phyloP scores from a whole-genome alignment of 352 stramenopile genomes.

The Thalassiosira livingstoniorum region DNA sequence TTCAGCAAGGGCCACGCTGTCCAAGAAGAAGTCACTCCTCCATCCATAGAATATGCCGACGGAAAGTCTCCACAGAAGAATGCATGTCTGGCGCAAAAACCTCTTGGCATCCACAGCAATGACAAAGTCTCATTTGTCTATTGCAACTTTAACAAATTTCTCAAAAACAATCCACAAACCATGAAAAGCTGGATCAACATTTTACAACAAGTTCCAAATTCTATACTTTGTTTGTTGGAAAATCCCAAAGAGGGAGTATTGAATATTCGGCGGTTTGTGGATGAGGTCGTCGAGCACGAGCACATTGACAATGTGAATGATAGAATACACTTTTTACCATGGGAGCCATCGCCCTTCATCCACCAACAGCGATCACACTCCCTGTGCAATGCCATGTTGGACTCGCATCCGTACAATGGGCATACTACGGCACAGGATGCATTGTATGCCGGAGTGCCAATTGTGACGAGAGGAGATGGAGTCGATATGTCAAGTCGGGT shows the following conservation, averaged over 20 bases:
- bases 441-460: conserved; percentile 78
- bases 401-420: conserved; percentile 83
- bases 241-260: conserved; percentile 69
- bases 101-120: conserved; percentile 16
- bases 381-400: conserved; percentile 84
- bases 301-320: conserved; percentile 57
- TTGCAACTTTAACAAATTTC: conserved; percentile 86
- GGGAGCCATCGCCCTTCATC: conserved; percentile 81
- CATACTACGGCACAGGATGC: conserved; percentile 83
- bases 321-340: conserved; percentile 78
- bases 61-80: conserved; percentile 69
- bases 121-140: conserved; percentile 74
- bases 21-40: conserved; percentile 67
- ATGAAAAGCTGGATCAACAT: conserved; percentile 79
- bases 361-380: conserved; percentile 77
- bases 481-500: conserved; percentile 81
- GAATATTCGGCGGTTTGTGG: conserved; percentile 77
- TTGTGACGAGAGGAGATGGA: conserved; percentile 79
- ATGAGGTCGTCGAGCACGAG: conserved; percentile 49
- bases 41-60: conserved; percentile 67
- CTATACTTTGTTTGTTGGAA: conserved; percentile 80
- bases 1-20: conserved; percentile 82
- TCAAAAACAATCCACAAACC: conserved; percentile 84
- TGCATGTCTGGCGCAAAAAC: conserved; percentile 63
- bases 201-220: conserved; percentile 72